These are phyloP conservation scores for Penicillium parvum DNA, from an alignment of 495 filamentous ascomycete species.

Conservation along the genomic window DNA sequence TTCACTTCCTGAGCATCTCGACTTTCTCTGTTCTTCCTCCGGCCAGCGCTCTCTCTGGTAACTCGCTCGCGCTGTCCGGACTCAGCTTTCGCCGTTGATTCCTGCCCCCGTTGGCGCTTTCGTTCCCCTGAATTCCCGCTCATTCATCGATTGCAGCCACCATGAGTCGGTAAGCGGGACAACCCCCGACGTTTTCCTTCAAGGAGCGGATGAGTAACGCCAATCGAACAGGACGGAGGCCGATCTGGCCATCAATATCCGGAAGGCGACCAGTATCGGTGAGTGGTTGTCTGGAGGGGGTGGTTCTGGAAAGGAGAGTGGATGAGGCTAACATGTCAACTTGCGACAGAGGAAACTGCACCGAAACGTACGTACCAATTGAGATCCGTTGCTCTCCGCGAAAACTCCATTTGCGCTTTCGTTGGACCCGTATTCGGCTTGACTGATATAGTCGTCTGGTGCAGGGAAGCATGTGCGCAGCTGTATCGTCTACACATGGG, in stretches of 20 bases:
- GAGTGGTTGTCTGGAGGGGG: conserved; percentile 20
- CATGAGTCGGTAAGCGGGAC: conserved; percentile 44
- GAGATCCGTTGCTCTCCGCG: not conserved
- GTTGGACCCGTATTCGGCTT: not conserved
- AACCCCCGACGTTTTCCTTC: not conserved
- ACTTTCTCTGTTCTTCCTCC: conserved; percentile 7
- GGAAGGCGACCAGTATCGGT: conserved; percentile 90
- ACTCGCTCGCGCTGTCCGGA: conserved; percentile 20
- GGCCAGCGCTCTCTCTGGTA: conserved; percentile 13
- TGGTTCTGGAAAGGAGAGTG: conserved; percentile 7
- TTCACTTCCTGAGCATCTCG: conserved; percentile 2
- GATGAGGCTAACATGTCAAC: conserved; percentile 26
- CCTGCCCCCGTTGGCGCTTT: conserved; percentile 16
- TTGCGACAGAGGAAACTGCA: conserved; percentile 73
- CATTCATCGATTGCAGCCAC: conserved; percentile 23
- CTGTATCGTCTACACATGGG: conserved; percentile 99
- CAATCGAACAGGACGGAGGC: conserved; percentile 67
- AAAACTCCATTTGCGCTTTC: not conserved
- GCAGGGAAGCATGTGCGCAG: conserved; percentile 92
- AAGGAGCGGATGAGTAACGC: conserved; percentile 16
- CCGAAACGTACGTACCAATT: conserved; percentile 68
- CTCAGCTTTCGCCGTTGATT: conserved; percentile 21
- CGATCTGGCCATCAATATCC: conserved; percentile 91
- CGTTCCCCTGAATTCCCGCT: conserved; percentile 22
- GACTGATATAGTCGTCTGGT: conserved; percentile 9